phyloP scores from a whole-genome alignment of 371 early-diverging fungal genomes.

The Syncephalastrum racemosum region DNA sequence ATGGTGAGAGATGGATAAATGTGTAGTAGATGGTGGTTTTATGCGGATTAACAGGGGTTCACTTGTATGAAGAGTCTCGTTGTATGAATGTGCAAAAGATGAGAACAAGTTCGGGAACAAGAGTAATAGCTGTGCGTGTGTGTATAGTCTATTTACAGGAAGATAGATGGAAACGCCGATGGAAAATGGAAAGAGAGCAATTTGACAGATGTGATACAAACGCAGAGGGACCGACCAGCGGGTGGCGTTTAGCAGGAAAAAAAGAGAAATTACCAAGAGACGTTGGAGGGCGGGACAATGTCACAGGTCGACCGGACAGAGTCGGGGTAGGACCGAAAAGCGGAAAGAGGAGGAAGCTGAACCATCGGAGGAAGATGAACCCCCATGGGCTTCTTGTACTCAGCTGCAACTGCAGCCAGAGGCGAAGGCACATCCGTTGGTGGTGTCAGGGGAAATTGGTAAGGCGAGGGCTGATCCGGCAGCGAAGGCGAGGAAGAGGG shows the following conservation, averaged over 20 bases:
- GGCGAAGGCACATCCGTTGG: not conserved
- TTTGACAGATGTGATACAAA: no score
- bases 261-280: conserved; percentile 11
- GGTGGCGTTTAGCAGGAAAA: not conserved
- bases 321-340: conserved; percentile 6
- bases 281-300: conserved; percentile 7
- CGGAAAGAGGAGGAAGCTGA: conserved; percentile 6
- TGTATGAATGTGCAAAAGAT: no score
- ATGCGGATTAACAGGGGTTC: no score
- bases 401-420: no score
- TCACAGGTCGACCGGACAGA: conserved; percentile 14
- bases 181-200: no score
- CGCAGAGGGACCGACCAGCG: no score
- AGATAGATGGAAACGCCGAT: not conserved
- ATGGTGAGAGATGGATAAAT: no score
- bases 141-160: conserved; percentile 4
- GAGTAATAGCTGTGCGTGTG: not conserved
- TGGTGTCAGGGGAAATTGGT: not conserved
- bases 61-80: no score
- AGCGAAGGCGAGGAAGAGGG: not conserved
- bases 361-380: not conserved
- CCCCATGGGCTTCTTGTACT: no score
- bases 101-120: not conserved
- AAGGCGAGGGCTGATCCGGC: not conserved
- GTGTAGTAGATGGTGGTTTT: no score